Evolutionary conservation across 768 basidiomycete species (phyloP), one percentile per base, ranked within the genome.

Genomic region (Pluteus cervinus): DNA sequence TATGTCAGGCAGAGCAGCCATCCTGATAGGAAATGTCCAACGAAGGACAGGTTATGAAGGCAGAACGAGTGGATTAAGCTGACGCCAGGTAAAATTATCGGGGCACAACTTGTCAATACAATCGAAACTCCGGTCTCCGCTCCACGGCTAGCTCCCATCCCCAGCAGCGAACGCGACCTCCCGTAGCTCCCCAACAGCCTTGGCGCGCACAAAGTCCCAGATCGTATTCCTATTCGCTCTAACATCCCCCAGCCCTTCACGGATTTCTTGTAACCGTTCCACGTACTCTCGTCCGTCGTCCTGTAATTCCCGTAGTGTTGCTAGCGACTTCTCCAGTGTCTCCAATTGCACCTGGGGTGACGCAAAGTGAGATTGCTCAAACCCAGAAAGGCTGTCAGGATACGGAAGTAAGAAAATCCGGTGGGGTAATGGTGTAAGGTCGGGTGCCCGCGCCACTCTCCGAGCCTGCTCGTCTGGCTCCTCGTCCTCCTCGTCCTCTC

Each of bases 211-310:
- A 54, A 79, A 57, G 41, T 78, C 72, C 89, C 89, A 92, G 14
- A 91, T 70, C 7, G 70, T 65, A 52, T 81, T 71, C 38, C 87
- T 67, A 53, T 88, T 85, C 2, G 73, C 71, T 38, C 79, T 65
- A 21, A 84, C 73, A 46, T 85, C 80, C 4, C 89, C 89, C 39
- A 91, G 56, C 2, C 78, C 77, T 47, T 91, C 86, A 37, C 89
- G 62, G 37, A 92, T 86, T 55, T 92, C 89, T 50, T 85, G 76
- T 37, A 92, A 58, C 18, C 88, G 74, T 51, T 90, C 88, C 4
- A 84, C 78, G 52, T 91, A 92, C 57, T 91, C 89, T 30, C 86
- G 68, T 4, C 83, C 84, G 48, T 92, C 89, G 50, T 91, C 89
- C 47, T 86, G 82, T 15, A 92, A 63, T 47, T 92, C 89, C 36